phyloP scores from a whole-genome alignment of 169 alveolate species.

The Plasmodium ovale region DNA sequence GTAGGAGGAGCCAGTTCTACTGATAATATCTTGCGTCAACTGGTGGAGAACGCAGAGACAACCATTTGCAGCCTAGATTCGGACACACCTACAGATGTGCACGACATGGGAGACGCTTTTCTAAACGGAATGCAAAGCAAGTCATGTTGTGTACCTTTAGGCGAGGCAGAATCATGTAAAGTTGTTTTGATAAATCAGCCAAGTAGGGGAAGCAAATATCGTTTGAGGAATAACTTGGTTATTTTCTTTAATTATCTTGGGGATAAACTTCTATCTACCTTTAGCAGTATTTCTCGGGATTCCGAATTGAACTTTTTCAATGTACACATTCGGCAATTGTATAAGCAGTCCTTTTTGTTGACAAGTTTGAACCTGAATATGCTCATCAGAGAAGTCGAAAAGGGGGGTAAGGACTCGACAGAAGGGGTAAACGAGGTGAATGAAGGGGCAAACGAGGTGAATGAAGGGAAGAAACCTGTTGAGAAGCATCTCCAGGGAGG shows the following conservation, averaged over 20 bases:
- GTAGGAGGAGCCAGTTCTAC: not conserved
- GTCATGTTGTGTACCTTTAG: too few relatives aligned
- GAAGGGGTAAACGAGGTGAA: not conserved
- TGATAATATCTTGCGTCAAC: too few relatives aligned
- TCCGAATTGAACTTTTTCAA: not conserved
- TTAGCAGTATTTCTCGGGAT: not conserved
- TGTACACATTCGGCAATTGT: not conserved
- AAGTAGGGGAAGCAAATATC: too few relatives aligned
- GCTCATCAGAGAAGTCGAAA: not conserved
- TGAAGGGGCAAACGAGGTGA: not conserved
- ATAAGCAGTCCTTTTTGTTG: too few relatives aligned
- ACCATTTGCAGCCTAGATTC: too few relatives aligned
- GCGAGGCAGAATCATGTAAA: too few relatives aligned
- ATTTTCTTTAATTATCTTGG: conserved; percentile 2
- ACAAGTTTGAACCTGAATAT: not conserved
- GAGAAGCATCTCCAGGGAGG: not conserved
- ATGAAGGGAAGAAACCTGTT: not conserved
- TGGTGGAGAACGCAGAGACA: too few relatives aligned
- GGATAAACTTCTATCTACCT: not conserved
- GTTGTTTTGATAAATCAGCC: too few relatives aligned
- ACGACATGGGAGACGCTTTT: too few relatives aligned
- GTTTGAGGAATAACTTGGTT: too few relatives aligned
- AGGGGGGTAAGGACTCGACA: not conserved
- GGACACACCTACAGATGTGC: too few relatives aligned
- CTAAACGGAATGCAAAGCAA: too few relatives aligned